Evolutionary conservation across 768 basidiomycete genomes (phyloP).

Genomic region (Cubamyces lactineus): DNA sequence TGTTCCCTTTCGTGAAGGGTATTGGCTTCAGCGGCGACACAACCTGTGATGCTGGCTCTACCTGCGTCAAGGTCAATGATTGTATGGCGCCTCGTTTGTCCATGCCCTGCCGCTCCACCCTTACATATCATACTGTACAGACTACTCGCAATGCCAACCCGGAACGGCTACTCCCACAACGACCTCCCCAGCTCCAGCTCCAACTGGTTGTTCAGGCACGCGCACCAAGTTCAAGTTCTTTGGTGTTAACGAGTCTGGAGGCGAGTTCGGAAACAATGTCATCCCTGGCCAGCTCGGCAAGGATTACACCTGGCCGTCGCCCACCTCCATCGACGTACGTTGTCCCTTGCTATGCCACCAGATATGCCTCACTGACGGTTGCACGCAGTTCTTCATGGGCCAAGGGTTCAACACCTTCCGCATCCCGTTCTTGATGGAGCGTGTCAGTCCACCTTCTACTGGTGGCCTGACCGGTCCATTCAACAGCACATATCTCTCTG

Average conservation of each 20-base stretch:
- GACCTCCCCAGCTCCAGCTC: constrained; percentile 33
- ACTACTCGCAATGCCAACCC: constrained; percentile 53
- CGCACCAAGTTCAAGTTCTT: constrained; percentile 63
- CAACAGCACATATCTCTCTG: constrained; percentile 53
- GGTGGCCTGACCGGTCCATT: constrained; percentile 57
- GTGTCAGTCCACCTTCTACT: constrained; percentile 52
- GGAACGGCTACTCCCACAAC: constrained; percentile 36
- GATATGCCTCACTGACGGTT: neutral
- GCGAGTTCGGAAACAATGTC: constrained; percentile 56
- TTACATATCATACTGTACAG: constrained; percentile 30
- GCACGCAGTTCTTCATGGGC: constrained; percentile 48
- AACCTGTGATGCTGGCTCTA: constrained; percentile 47
- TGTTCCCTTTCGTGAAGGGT: constrained; percentile 30
- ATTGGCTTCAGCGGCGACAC: constrained; percentile 47
- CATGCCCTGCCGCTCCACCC: neutral
- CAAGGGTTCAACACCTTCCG: constrained; percentile 68
- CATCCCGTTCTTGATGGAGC: constrained; percentile 62
- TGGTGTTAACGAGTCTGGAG: constrained; percentile 65
- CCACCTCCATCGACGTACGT: constrained; percentile 43
- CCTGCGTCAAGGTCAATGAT: constrained; percentile 45
- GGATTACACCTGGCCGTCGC: constrained; percentile 54
- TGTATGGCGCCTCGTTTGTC: constrained; percentile 39
- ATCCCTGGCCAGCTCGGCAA: constrained; percentile 50
- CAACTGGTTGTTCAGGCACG: constrained; percentile 40
- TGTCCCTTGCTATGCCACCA: neutral